Percentiles rank a stretch among this genome's conserved stretches.
Conservation (phyloP, 257 asterid genomes). For the Nicotiana knightiana region DNA sequence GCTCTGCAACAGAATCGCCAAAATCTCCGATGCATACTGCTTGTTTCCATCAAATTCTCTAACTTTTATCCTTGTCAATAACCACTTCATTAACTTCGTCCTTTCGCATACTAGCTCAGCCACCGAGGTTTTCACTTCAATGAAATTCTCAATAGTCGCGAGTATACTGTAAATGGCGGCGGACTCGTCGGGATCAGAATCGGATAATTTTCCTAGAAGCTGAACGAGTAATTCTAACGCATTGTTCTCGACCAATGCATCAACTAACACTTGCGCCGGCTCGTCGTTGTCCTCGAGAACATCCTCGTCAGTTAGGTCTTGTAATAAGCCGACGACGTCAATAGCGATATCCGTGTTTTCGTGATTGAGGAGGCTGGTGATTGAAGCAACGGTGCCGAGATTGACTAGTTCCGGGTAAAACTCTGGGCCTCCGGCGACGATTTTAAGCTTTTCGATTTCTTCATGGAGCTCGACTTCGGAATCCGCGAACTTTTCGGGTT, state of each 20-base stretch:
- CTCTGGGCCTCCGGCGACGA: constrained; percentile 91
- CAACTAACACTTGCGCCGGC: constrained; percentile 69
- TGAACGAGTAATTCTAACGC: constrained; percentile 83
- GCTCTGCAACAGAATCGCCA: constrained; percentile 87
- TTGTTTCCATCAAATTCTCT: constrained; percentile 86
- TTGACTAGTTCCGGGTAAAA: constrained; percentile 85
- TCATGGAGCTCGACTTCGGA: constrained; percentile 94
- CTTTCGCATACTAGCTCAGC: constrained; percentile 89
- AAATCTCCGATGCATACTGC: constrained; percentile 92
- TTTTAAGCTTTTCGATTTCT: constrained; percentile 83
- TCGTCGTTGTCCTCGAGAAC: constrained; percentile 86
- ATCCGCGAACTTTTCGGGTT: constrained; percentile 92
- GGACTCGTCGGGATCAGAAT: constrained; percentile 78
- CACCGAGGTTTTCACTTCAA: constrained; percentile 80
- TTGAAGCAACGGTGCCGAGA: constrained; percentile 71
- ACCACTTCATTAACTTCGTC: constrained; percentile 91
- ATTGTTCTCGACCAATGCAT: constrained; percentile 76
- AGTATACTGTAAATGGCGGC: constrained; percentile 74
- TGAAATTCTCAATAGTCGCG: constrained; percentile 71
- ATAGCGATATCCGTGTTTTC: constrained; percentile 80
- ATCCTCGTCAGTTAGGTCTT: constrained; percentile 94
- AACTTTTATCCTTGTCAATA: constrained; percentile 72
- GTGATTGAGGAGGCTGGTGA: constrained; percentile 68
- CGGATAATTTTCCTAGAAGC: constrained; percentile 61
- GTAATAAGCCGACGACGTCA: constrained; percentile 71